Evolutionary conservation across 2,329 filamentous ascomycete genomes (phyloP).

Genomic region (Exophiala calicioides): DNA sequence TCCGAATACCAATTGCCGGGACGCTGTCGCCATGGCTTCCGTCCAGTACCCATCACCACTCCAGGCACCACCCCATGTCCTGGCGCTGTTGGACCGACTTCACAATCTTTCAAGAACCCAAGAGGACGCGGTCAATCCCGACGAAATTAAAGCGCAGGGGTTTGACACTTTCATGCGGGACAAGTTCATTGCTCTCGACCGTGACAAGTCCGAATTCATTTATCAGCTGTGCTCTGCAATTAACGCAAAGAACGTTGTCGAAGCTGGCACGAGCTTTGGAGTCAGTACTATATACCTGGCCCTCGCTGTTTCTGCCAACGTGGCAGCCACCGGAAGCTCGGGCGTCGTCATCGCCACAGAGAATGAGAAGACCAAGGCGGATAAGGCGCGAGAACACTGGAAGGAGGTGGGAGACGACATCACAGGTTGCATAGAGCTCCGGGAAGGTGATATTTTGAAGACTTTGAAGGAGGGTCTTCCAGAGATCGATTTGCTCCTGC

Average conservation of each 20-base stretch:
- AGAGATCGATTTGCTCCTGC: conserved; percentile 39
- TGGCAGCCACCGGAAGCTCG: conserved; percentile 21
- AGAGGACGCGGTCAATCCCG: conserved; percentile 2
- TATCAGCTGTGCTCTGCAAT: conserved; percentile 38
- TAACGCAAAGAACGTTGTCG: conserved; percentile 39
- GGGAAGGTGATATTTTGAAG: conserved; percentile 43
- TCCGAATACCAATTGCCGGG: no score
- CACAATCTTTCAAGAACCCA: conserved; percentile 11
- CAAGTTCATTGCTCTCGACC: conserved; percentile 45
- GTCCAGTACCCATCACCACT: conserved; percentile 6
- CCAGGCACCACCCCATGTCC: conserved; percentile 2
- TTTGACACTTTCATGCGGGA: conserved; percentile 32
- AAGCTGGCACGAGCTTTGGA: conserved; percentile 46
- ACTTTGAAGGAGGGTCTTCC: conserved; percentile 37
- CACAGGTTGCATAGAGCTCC: conserved; percentile 39
- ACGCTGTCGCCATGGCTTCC: conserved; percentile 1
- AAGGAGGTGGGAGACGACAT: conserved; percentile 36
- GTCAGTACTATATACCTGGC: conserved; percentile 48
- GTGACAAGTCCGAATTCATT: conserved; percentile 42
- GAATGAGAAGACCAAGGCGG: conserved; percentile 40
- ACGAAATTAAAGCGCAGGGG: not conserved
- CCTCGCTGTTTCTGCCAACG: conserved; percentile 35
- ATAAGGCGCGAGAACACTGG: conserved; percentile 39
- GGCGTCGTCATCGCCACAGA: conserved; percentile 43
- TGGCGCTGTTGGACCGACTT: conserved; percentile 5